A percentile compares a stretch with the other conserved stretches of the same genome.
phyloP scores from a whole-genome alignment of 169 alveolate genomes.

The Eimeria necatrix region DNA sequence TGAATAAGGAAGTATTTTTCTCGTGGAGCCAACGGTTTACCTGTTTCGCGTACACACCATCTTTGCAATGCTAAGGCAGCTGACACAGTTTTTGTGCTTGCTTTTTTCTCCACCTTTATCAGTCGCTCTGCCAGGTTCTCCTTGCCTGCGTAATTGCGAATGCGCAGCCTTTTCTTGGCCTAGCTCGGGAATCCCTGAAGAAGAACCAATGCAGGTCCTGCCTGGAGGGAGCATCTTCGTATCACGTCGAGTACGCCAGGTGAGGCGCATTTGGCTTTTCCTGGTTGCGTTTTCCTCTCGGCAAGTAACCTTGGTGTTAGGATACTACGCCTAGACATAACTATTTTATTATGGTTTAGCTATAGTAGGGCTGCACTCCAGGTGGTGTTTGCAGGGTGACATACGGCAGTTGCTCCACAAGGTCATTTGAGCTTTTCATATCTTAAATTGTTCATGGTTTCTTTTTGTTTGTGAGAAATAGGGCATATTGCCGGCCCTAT shows the following conservation, averaged over 20 bases:
- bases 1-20: no score
- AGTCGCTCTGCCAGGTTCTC: no score
- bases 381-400: no score
- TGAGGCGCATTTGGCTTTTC: not conserved
- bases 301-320: not conserved
- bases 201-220: constrained; percentile 64
- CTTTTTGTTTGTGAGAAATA: constrained; percentile 19
- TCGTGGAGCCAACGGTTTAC: no score
- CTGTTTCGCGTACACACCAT: no score
- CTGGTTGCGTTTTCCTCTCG: not conserved
- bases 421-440: no score
- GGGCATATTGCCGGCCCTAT: constrained; percentile 94
- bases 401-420: not conserved
- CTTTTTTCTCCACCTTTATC: not conserved
- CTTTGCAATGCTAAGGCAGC: no score
- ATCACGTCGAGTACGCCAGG: constrained; percentile 78
- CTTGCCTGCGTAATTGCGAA: not conserved
- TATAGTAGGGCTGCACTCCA: no score
- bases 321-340: no score
- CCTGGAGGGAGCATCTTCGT: constrained; percentile 80
- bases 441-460: not conserved
- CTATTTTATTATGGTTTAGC: no score
- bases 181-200: constrained; percentile 44
- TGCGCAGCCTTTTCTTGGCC: constrained; percentile 68
- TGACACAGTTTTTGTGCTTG: not conserved